These are phyloP conservation scores for Heliamphora pulchella DNA, from an alignment of 179 eudicot genomes.

Conservation along the genomic window DNA sequence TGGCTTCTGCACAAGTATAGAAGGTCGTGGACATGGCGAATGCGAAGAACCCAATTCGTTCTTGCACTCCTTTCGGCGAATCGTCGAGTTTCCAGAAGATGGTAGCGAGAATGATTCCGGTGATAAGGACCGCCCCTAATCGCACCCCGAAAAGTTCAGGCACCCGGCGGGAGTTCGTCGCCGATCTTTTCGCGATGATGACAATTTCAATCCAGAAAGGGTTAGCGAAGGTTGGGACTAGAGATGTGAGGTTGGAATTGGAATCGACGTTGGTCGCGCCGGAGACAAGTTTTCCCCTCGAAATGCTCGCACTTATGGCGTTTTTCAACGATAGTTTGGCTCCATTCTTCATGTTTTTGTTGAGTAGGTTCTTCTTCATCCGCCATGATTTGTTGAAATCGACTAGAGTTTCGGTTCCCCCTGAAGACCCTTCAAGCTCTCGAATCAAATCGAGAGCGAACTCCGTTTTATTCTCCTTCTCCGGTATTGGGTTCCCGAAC, in stretches of 20 bases:
- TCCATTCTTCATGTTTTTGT: too few relatives aligned
- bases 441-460: slow-evolving; percentile 46
- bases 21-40: slow-evolving; percentile 52
- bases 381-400: slow-evolving; percentile 49
- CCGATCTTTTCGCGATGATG: slow-evolving; percentile 29
- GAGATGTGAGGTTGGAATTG: slow-evolving; percentile 15
- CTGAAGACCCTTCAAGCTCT: slow-evolving; percentile 45
- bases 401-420: slow-evolving; percentile 36
- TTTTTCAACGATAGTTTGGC: slow-evolving; percentile 28
- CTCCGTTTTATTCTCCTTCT: slow-evolving; percentile 44
- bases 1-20: slow-evolving; percentile 50
- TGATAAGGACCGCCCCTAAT: slow-evolving; percentile 33
- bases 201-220: slow-evolving; percentile 36
- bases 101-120: slow-evolving; percentile 47
- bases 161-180: slow-evolving; percentile 38
- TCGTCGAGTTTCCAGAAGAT: slow-evolving; percentile 44
- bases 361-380: slow-evolving; percentile 11
- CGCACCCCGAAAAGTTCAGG: slow-evolving; percentile 45
- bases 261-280: slow-evolving; percentile 24
- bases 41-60: slow-evolving; percentile 46
- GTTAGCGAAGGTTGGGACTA: slow-evolving; percentile 46
- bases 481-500: slow-evolving; percentile 45
- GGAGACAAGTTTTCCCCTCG: slow-evolving; percentile 44
- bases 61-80: slow-evolving; percentile 42
- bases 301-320: slow-evolving; percentile 48